Evolutionary conservation across 2,329 filamentous ascomycete species (phyloP).

Genomic region (Cladosporium cucumerinum): DNA sequence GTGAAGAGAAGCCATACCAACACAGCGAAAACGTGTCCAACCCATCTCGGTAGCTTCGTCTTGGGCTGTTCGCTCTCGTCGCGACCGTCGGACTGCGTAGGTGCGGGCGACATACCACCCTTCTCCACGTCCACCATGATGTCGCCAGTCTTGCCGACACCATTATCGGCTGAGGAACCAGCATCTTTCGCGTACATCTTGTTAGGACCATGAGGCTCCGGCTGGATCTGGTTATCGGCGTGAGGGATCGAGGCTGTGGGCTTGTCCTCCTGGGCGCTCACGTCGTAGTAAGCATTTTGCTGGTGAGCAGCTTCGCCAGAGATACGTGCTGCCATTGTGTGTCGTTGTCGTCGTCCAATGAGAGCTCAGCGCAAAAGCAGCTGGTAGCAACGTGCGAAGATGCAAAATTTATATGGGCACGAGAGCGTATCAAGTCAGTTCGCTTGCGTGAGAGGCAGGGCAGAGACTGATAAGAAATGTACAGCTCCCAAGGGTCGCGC

Average conservation of each 20-base stretch:
- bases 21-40: slow-evolving; percentile 38
- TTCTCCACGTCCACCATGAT: slow-evolving; percentile 15
- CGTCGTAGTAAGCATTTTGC: slow-evolving; percentile 8
- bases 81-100: not conserved
- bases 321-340: slow-evolving; percentile 11
- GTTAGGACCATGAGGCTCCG: slow-evolving; percentile 7
- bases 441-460: not conserved
- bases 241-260: not conserved
- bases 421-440: not conserved
- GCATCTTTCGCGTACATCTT: not conserved
- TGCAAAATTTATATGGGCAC: slow-evolving; percentile 3
- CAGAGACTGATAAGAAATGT: slow-evolving; percentile 8
- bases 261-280: slow-evolving; percentile 7
- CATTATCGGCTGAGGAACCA: not conserved
- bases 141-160: not conserved
- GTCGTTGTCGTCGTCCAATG: not conserved
- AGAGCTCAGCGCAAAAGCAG: slow-evolving; percentile 1
- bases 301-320: slow-evolving; percentile 4
- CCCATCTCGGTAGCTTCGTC: slow-evolving; percentile 39
- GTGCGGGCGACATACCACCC: slow-evolving; percentile 14
- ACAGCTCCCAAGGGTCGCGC: not conserved
- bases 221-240: slow-evolving; percentile 1
- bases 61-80: slow-evolving; percentile 5
- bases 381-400: not conserved
- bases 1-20: slow-evolving; percentile 27